These are phyloP conservation scores for Eutrema salsugineum DNA, from an alignment of 441 rosid species.

Conservation along the genomic window DNA sequence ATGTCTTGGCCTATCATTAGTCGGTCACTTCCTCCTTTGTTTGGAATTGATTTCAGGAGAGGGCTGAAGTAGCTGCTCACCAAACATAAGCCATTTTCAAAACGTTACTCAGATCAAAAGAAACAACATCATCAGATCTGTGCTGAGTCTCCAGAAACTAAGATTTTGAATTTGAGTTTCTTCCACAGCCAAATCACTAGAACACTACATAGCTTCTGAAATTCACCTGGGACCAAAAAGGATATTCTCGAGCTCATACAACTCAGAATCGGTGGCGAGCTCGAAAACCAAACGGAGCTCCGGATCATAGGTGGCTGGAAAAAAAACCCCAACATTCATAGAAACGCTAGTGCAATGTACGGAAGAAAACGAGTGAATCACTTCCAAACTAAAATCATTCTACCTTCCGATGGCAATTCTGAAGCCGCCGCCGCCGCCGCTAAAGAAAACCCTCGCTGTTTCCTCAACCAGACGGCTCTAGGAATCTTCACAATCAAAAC, in stretches of 20 bases:
- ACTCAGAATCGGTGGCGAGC: slow-evolving; percentile 77
- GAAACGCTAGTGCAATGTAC: neutral
- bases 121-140: neutral
- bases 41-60: slow-evolving; percentile 62
- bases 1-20: slow-evolving; percentile 64
- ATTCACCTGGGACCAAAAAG: slow-evolving; percentile 87
- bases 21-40: slow-evolving; percentile 49
- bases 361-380: neutral
- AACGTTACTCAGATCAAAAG: neutral
- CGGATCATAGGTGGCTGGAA: slow-evolving; percentile 58
- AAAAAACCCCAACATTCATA: neutral
- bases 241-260: slow-evolving; percentile 73
- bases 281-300: slow-evolving; percentile 86
- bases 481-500: slow-evolving; percentile 31
- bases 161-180: neutral
- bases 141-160: neutral
- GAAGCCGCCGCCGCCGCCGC: slow-evolving; percentile 26
- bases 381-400: neutral
- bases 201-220: neutral
- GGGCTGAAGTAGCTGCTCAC: slow-evolving; percentile 87
- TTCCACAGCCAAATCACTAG: neutral
- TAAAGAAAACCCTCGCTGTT: slow-evolving; percentile 22
- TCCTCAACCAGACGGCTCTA: slow-evolving; percentile 24
- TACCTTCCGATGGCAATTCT: slow-evolving; percentile 28
- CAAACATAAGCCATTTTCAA: neutral